These are phyloP conservation scores for Penicillium egyptiacum DNA, from an alignment of 495 filamentous ascomycete species.

Conservation along the genomic window DNA sequence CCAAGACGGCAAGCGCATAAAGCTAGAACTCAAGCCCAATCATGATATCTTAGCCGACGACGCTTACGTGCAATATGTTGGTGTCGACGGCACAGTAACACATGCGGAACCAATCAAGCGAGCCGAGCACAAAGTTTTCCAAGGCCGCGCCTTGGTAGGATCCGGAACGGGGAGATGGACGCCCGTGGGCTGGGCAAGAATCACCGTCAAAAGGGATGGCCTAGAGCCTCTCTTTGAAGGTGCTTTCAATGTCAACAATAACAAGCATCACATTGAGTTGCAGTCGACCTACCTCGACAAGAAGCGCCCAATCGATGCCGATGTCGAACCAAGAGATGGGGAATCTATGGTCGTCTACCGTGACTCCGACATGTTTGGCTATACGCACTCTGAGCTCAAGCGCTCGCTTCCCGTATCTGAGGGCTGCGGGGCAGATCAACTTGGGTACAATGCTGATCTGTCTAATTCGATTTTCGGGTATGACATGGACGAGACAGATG, in stretches of 20 bases:
- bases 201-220: slow-evolving; percentile 76
- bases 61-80: slow-evolving; percentile 70
- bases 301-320: slow-evolving; percentile 71
- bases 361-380: slow-evolving; percentile 74
- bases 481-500: slow-evolving; percentile 40
- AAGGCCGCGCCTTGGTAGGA: slow-evolving; percentile 72
- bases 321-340: slow-evolving; percentile 54
- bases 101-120: slow-evolving; percentile 65
- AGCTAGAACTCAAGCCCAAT: slow-evolving; percentile 84
- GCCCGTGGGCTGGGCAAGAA: slow-evolving; percentile 81
- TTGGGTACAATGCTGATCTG: slow-evolving; percentile 68
- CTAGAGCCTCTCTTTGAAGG: slow-evolving; percentile 82
- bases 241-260: slow-evolving; percentile 73
- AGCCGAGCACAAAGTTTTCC: slow-evolving; percentile 76
- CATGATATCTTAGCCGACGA: slow-evolving; percentile 81
- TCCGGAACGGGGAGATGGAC: slow-evolving; percentile 66
- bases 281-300: slow-evolving; percentile 72
- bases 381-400: slow-evolving; percentile 53
- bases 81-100: slow-evolving; percentile 62
- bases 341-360: slow-evolving; percentile 91
- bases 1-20: slow-evolving; percentile 64
- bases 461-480: slow-evolving; percentile 62
- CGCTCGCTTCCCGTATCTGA: slow-evolving; percentile 38
- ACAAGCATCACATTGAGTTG: slow-evolving; percentile 88
- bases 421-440: slow-evolving; percentile 63